Percentiles rank a stretch among this genome's conserved stretches.
Conservation (phyloP, 805 yeast species). For the Alloascoidea hylecoeti region DNA sequence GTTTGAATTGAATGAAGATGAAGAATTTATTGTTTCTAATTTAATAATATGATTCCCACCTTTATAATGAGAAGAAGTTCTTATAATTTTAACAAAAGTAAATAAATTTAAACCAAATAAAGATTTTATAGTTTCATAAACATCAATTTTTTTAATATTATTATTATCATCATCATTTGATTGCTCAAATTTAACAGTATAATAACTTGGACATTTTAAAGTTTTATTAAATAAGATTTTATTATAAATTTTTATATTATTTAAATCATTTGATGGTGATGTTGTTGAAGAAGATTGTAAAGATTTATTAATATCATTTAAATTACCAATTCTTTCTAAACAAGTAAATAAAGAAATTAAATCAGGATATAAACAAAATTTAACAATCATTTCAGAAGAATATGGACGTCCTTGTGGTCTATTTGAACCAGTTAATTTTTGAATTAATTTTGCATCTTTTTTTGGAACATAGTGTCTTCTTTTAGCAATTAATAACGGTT, state of each 20-base stretch:
- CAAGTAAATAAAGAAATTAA: neutral
- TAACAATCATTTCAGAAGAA: neutral
- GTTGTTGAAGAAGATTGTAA: neutral
- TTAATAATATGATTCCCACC: constrained; percentile 7
- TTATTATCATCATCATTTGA: neutral
- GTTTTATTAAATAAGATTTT: neutral
- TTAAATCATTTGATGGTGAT: neutral
- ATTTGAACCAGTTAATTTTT: neutral
- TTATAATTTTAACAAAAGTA: constrained; percentile 9
- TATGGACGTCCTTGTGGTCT: neutral
- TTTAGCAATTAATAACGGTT: neutral
- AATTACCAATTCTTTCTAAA: neutral
- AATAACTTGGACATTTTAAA: neutral
- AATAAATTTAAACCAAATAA: constrained; percentile 5
- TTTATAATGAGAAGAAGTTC: constrained; percentile 6
- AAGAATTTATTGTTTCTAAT: constrained; percentile 7
- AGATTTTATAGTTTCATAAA: constrained; percentile 6
- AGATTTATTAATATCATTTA: neutral
- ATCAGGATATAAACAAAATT: constrained; percentile 1
- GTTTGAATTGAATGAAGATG: constrained; percentile 3
- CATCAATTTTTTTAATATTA: neutral
- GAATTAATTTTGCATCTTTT: neutral
- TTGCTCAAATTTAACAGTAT: neutral
- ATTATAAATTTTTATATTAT: neutral
- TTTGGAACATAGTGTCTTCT: neutral